These are phyloP conservation scores for Xanthoconium stramineum DNA, from an alignment of 768 basidiomycete genomes.

Conservation along the genomic window DNA sequence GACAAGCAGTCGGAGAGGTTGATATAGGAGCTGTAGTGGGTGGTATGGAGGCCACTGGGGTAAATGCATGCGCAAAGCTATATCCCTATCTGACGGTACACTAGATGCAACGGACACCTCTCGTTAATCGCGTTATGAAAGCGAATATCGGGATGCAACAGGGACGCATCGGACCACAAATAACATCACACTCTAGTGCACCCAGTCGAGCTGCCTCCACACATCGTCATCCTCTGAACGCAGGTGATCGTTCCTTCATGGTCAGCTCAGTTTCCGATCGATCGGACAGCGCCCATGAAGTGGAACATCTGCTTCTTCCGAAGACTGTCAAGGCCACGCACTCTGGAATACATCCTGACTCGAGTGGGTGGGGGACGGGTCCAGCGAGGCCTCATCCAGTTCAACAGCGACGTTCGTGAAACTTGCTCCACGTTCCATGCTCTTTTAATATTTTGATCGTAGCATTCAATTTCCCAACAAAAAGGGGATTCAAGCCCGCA, in stretches of 20 bases:
- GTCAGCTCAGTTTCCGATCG: constrained; percentile 50
- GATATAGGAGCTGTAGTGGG: constrained; percentile 57
- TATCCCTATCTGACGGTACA: constrained; percentile 2
- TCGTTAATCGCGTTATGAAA: constrained; percentile 46
- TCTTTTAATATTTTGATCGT: not conserved
- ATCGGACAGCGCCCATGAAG: constrained; percentile 68
- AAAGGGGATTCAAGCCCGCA: constrained; percentile 49
- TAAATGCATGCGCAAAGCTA: constrained; percentile 21
- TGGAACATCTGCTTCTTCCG: constrained; percentile 59
- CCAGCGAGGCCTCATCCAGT: constrained; percentile 21
- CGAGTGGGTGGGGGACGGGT: constrained; percentile 38
- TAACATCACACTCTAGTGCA: constrained; percentile 20
- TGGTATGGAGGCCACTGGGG: constrained; percentile 65
- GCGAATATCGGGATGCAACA: constrained; percentile 32
- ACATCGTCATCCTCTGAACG: constrained; percentile 43
- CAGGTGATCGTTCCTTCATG: constrained; percentile 41
- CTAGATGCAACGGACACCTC: constrained; percentile 70
- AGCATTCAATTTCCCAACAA: constrained; percentile 45
- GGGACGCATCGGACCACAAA: constrained; percentile 30
- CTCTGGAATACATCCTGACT: constrained; percentile 18
- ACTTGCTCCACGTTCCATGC: not conserved
- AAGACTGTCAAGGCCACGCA: constrained; percentile 19
- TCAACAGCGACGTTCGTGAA: constrained; percentile 28
- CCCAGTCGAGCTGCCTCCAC: constrained; percentile 22
- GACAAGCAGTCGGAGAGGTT: constrained; percentile 26